These are phyloP conservation scores for Talaromyces sp. DNA, from an alignment of 2,329 filamentous ascomycete species.

Conservation along the genomic window DNA sequence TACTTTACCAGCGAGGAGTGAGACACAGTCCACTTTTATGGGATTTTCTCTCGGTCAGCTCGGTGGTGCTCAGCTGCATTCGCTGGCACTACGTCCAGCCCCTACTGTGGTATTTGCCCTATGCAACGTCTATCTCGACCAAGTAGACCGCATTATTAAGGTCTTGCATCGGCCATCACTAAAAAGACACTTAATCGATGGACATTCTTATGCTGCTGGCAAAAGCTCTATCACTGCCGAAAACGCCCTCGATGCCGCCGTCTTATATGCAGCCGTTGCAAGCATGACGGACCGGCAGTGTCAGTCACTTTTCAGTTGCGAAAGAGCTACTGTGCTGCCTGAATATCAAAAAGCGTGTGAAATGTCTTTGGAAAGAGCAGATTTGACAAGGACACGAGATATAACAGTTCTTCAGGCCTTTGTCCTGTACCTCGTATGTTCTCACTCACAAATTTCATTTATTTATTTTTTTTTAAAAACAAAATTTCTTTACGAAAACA, in stretches of 20 bases:
- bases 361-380: conserved; percentile 11
- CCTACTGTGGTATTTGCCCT: conserved; percentile 6
- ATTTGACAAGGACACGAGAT: conserved; percentile 13
- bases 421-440: conserved; percentile 17
- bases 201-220: conserved; percentile 6
- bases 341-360: conserved; percentile 15
- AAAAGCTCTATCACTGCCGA: background rate
- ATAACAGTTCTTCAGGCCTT: conserved; percentile 18
- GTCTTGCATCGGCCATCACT: conserved; percentile 17
- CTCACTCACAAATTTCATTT: background rate
- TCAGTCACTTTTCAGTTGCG: conserved; percentile 8
- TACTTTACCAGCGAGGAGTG: background rate
- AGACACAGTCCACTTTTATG: background rate
- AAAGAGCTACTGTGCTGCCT: conserved; percentile 5
- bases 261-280: conserved; percentile 15
- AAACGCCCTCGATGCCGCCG: conserved; percentile 14
- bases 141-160: conserved; percentile 17
- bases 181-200: conserved; percentile 11
- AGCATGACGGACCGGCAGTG: conserved; percentile 16
- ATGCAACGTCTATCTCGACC: conserved; percentile 14
- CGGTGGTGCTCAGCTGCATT: background rate
- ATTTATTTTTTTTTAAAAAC: no score
- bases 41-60: background rate
- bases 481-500: no score
- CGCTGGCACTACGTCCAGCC: conserved; percentile 1